phyloP scores from a whole-genome alignment of 176 grass and related monocot species.

The barley (Hordeum vulgare) region DNA sequence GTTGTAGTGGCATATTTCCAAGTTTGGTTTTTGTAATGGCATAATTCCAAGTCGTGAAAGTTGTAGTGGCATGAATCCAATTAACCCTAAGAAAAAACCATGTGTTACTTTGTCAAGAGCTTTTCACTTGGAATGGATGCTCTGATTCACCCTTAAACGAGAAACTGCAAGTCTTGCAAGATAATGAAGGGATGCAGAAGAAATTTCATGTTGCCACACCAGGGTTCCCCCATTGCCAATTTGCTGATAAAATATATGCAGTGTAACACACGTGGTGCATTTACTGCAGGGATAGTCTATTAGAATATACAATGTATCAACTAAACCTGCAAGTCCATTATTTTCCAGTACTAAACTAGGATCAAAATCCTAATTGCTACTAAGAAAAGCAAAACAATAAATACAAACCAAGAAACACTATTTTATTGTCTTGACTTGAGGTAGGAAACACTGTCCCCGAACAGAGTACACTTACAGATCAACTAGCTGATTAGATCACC shows the following conservation, averaged over 20 bases:
- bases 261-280: not conserved
- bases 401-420: not conserved
- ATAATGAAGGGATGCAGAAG: not conserved
- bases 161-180: not conserved
- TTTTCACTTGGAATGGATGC: not conserved
- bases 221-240: not conserved
- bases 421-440: not conserved
- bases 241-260: not conserved
- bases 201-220: not conserved
- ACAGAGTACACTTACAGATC: not conserved
- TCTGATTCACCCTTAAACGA: not conserved
- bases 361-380: not conserved
- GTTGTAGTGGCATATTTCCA: too few relatives aligned
- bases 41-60: too few relatives aligned
- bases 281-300: not conserved
- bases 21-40: too few relatives aligned
- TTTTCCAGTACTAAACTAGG: constrained; percentile 2
- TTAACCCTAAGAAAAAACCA: too few relatives aligned
- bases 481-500: not conserved
- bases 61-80: too few relatives aligned
- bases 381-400: not conserved
- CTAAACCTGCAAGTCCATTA: not conserved
- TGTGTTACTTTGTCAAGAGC: not conserved
- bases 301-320: not conserved
- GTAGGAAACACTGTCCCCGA: not conserved